phyloP scores from a whole-genome alignment of 2,329 filamentous ascomycete species.

The Colletotrichum melonis region DNA sequence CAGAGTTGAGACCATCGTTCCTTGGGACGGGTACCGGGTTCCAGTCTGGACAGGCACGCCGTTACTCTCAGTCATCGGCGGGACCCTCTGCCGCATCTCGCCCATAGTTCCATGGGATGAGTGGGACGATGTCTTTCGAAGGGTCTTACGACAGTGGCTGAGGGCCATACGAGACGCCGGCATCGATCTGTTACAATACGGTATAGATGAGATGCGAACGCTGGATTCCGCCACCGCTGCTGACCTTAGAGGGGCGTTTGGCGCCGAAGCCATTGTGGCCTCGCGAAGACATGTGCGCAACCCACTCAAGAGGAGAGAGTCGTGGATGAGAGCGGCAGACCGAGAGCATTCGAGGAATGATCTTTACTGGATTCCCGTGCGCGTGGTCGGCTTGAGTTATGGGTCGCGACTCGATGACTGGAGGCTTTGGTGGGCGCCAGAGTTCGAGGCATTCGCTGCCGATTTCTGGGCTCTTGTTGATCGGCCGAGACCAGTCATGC shows the following conservation, averaged over 20 bases:
- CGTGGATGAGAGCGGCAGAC: not conserved
- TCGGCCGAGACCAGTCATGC: slow-evolving; percentile 34
- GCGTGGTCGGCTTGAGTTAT: slow-evolving; percentile 36
- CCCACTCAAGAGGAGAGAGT: not conserved
- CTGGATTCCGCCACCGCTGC: slow-evolving; percentile 21
- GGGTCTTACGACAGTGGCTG: slow-evolving; percentile 36
- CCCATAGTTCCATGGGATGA: not conserved
- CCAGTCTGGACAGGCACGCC: slow-evolving; percentile 41
- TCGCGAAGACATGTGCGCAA: not conserved
- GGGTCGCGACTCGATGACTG: slow-evolving; percentile 36
- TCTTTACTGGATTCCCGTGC: slow-evolving; percentile 39
- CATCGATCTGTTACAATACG: slow-evolving; percentile 40
- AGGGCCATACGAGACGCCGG: slow-evolving; percentile 27
- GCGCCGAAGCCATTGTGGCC: not conserved
- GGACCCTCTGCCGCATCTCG: slow-evolving; percentile 41
- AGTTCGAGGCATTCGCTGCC: slow-evolving; percentile 42
- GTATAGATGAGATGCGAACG: slow-evolving; percentile 33
- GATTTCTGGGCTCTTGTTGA: slow-evolving; percentile 43
- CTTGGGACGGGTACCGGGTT: slow-evolving; percentile 39
- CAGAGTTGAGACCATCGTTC: slow-evolving; percentile 35
- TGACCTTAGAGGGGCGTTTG: slow-evolving; percentile 12
- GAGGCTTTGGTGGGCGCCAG: slow-evolving; percentile 39
- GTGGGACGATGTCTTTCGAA: slow-evolving; percentile 39
- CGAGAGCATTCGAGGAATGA: not conserved
- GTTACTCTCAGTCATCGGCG: slow-evolving; percentile 40